Conservation (phyloP, 257 asterid genomes). For the Nyctanthes arbortristis region DNA sequence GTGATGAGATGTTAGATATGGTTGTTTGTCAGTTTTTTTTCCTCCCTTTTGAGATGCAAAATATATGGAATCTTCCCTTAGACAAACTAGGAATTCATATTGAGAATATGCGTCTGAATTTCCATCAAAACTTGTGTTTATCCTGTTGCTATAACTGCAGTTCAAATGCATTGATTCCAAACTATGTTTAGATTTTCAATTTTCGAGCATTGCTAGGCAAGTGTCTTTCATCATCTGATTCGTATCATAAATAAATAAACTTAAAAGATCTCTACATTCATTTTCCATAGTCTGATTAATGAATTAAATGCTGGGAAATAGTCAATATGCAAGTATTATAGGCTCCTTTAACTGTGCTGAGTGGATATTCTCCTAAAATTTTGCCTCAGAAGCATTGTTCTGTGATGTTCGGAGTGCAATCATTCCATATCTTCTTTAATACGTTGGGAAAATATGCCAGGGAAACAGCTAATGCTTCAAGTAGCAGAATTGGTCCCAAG, state of each 20-base stretch:
- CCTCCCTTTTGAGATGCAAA: neutral
- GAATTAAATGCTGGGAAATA: neutral
- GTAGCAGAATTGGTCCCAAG: conserved; percentile 89
- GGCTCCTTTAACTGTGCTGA: neutral
- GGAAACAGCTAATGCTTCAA: conserved; percentile 81
- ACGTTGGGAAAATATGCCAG: conserved; percentile 38
- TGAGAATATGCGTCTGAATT: neutral
- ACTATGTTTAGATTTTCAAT: neutral
- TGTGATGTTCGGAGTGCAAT: neutral
- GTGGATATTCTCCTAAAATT: neutral
- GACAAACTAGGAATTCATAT: neutral
- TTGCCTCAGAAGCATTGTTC: neutral
- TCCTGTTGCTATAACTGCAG: neutral
- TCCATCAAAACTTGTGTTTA: neutral
- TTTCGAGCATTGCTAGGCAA: neutral
- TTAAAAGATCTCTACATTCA: neutral
- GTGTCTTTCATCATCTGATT: neutral
- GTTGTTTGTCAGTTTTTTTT: neutral
- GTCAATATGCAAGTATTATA: neutral
- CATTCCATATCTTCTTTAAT: neutral
- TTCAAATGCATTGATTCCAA: neutral
- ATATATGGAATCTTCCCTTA: neutral
- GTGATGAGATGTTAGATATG: neutral
- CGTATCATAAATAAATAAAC: neutral
- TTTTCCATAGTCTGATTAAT: neutral